A percentile compares a stretch with the other conserved stretches of the same genome.
phyloP scores from a whole-genome alignment of 768 basidiomycete genomes.

The Calvatia gigantea region DNA sequence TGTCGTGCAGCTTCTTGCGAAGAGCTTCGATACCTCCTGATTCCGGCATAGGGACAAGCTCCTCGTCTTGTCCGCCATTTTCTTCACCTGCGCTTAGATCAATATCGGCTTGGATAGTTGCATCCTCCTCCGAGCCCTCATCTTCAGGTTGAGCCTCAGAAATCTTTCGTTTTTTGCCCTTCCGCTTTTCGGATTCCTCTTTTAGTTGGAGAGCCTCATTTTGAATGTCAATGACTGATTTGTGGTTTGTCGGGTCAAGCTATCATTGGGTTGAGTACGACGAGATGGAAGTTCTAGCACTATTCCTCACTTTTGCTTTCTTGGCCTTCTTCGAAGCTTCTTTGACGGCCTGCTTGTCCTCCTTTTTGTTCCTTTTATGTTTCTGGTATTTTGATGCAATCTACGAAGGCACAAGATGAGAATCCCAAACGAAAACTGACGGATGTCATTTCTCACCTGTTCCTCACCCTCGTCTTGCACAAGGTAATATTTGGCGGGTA shows the following conservation, averaged over 20 bases:
- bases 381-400: slow-evolving; percentile 73
- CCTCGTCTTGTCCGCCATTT: slow-evolving; percentile 23
- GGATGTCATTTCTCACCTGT: slow-evolving; percentile 41
- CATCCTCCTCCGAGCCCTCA: slow-evolving; percentile 22
- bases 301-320: slow-evolving; percentile 65
- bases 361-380: slow-evolving; percentile 82
- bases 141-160: slow-evolving; percentile 24
- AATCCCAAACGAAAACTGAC: not conserved
- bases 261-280: slow-evolving; percentile 26
- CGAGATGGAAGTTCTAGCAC: not conserved
- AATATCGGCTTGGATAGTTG: slow-evolving; percentile 38
- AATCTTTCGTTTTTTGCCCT: slow-evolving; percentile 47
- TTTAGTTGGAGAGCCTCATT: slow-evolving; percentile 40
- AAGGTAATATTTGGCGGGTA: slow-evolving; percentile 89
- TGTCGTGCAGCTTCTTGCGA: slow-evolving; percentile 70
- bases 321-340: slow-evolving; percentile 88
- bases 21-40: slow-evolving; percentile 60
- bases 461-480: slow-evolving; percentile 63
- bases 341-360: slow-evolving; percentile 82
- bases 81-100: slow-evolving; percentile 32
- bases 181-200: slow-evolving; percentile 20
- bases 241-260: slow-evolving; percentile 93
- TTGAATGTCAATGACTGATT: slow-evolving; percentile 69
- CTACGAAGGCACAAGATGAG: slow-evolving; percentile 23
- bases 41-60: slow-evolving; percentile 61